phyloP scores from a whole-genome alignment of 2,329 filamentous ascomycete species.

The Purpureocillium takamizusanense region DNA sequence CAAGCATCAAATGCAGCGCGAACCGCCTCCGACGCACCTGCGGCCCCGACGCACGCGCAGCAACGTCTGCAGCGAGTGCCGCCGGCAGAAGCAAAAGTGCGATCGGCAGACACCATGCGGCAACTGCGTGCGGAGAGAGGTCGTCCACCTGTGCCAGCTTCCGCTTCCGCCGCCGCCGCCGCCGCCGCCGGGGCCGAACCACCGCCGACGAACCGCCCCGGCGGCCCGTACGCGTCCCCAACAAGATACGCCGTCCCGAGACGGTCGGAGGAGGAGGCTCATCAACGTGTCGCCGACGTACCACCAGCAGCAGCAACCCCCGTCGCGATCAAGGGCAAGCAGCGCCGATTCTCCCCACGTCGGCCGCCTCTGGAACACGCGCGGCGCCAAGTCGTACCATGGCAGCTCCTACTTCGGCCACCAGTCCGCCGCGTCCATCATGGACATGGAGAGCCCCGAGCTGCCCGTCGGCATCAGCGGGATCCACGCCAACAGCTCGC shows the following conservation, averaged over 20 bases:
- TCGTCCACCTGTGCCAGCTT: slow-evolving; percentile 4
- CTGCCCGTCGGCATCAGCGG: slow-evolving; percentile 12
- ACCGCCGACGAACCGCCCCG: not conserved
- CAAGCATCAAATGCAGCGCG: too few species aligned
- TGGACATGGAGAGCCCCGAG: slow-evolving; percentile 17
- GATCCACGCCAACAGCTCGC: slow-evolving; percentile 3
- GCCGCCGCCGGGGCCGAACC: not conserved
- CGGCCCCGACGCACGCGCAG: slow-evolving; percentile 1
- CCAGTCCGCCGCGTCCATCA: slow-evolving; percentile 20
- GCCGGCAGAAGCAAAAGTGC: slow-evolving; percentile 6
- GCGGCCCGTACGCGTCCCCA: too few species aligned
- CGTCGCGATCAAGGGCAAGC: not conserved
- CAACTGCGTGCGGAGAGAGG: slow-evolving; percentile 4
- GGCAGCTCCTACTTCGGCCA: slow-evolving; percentile 22
- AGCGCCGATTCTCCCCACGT: slow-evolving; percentile 3
- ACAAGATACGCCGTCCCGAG: too few species aligned
- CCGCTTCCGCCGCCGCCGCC: not conserved
- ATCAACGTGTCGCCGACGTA: not conserved
- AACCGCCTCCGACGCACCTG: slow-evolving; percentile 7
- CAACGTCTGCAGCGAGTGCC: slow-evolving; percentile 6
- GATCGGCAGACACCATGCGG: slow-evolving; percentile 6
- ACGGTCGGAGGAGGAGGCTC: too few species aligned
- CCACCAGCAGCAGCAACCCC: not conserved
- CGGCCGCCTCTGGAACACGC: slow-evolving; percentile 19
- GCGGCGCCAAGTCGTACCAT: slow-evolving; percentile 20